Base-by-base conservation (phyloP, 176 grass and related monocot genomes). In the Juncus inflexus region DNA sequence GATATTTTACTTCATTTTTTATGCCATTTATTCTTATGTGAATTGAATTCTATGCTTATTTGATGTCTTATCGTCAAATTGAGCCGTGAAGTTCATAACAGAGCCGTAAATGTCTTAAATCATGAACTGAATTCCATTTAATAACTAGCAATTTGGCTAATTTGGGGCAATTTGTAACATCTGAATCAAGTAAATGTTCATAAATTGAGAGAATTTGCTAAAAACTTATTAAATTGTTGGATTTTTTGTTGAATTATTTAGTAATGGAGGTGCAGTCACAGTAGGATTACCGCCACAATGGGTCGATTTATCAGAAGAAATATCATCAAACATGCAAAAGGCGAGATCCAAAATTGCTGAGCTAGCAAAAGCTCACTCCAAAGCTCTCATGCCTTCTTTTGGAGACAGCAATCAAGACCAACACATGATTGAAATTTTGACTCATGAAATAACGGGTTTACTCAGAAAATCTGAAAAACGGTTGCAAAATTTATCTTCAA, bases 251-350 rank as follows among this genome's bases (percentile, higher is more conserved):
- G 1, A 45, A 69, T 38, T 3, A 38, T 28, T 28, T 40, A 86
- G 73, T 81, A 89, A 83, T 82, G 75, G 83, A 83, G 83, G 78
- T 4, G 16, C 75, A 0, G 76, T 68, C 52, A 80, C 65, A 0
- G 75, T 99, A 12, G 85, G 95, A 62, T 70, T 99, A 41, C 89
- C 95, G 14, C 95, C 95, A 0, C 83, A 83, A 19, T 99, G 95
- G 95, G 95, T 99, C 57, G 95, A 99, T 80, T 61, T 94, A 60
- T 99, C 86, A 0, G 95, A 99, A 73, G 89, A 99, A 76, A 92
- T 99, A 86, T 79, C 89, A 55, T 67, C 67, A 0, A 90, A 94
- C 78, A 99, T 99, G 95, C 89, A 99, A 69, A 79, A 80, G 8
- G 95, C 89, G 6, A 89, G 74, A 66, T 77, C 62, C 12, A 99